Base-by-base conservation (phyloP, 257 asterid species). In the Solanum clarkiae region DNA sequence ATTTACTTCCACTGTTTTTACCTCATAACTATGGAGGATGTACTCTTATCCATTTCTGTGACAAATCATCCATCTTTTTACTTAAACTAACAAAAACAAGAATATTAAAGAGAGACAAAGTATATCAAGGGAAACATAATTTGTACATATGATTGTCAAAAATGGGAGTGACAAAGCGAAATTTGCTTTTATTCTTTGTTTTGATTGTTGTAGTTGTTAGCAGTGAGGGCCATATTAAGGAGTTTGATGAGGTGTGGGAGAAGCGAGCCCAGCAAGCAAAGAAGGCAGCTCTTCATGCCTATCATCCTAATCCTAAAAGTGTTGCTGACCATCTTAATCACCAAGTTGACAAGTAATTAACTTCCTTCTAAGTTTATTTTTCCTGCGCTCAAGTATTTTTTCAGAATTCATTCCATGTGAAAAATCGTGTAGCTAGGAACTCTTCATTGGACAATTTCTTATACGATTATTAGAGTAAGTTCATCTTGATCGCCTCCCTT, bases 221-320 rank as follows among this genome's bases (percentile, higher is more conserved):
- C 74, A 32, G 80, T 26, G 49, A 60, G 84, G 90, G 92, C 42
- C 82, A 60, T 16, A 7, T 79, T 60, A 60, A 12, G 8, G 72
- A 80, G 12, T 17, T 36, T 9, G 86, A 86, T 42, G 72, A n/a
- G 11, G 83, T 88, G 4, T 92, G 95, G 95, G 82, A 65, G 85
- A 11, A 84, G 84, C 91, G 95, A 12, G 88, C 87, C 10, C n/a
- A 80, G 8, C 84, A 80, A 84, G 92, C 93, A 0, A 85, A 88
- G 84, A 59, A 68, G 63, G 92, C 89, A 51, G 84, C 93, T 75
- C 92, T 63, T 16, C 84, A 77, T 7, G 92, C 95, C 71, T 91
- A 90, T 86, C 84, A 90, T 32, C 92, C 92, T 2, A 85, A 92
- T 84, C 90, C 95, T 32, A 47, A 62, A 3, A 6, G 26, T 2